These are phyloP conservation scores for Pythium aquatile DNA, from an alignment of 352 stramenopile genomes.

Conservation along the genomic window DNA sequence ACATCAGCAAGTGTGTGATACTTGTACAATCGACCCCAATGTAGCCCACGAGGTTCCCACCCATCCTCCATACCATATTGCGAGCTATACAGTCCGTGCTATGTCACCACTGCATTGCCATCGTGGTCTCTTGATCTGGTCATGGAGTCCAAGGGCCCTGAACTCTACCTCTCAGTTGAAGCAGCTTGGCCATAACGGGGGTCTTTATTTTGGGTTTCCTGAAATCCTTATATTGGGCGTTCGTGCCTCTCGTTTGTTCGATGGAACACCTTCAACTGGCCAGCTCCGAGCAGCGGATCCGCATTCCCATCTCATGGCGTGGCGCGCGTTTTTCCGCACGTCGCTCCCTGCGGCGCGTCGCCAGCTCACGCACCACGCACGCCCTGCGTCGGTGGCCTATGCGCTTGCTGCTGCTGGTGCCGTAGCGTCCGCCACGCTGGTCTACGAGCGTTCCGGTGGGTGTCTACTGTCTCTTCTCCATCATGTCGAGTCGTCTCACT, in stretches of 20 bases:
- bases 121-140: no score
- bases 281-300: background rate
- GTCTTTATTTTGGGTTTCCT: background rate
- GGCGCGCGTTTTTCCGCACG: background rate
- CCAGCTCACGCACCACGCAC: background rate
- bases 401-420: conserved; percentile 6
- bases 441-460: background rate
- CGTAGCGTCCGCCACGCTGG: background rate
- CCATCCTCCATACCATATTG: no score
- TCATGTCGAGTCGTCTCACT: background rate
- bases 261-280: background rate
- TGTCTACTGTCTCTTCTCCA: background rate
- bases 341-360: background rate
- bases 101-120: no score
- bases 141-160: no score
- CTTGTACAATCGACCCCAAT: no score
- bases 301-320: background rate
- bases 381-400: background rate
- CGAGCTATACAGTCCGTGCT: no score
- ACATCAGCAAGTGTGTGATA: no score
- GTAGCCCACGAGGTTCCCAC: no score
- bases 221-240: background rate
- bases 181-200: background rate
- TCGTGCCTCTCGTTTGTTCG: background rate
- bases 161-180: no score